A percentile compares a stretch with the other conserved stretches of the same genome.
Conservation (phyloP, 208 protist genomes). For the Acanthamoeba royreba region DNA sequence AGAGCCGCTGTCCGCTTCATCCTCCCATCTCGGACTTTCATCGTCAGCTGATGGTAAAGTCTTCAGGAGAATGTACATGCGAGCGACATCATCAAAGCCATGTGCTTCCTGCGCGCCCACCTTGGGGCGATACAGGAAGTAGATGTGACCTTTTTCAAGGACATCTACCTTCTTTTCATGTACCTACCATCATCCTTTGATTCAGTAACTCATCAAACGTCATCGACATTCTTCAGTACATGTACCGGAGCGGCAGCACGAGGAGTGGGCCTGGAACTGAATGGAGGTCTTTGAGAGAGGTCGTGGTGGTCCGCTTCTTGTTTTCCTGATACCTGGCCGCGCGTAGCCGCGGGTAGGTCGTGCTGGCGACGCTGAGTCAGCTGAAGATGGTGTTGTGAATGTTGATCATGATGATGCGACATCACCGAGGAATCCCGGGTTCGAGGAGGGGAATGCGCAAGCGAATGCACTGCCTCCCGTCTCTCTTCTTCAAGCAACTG, state of each 20-base stretch:
- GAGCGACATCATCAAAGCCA: not conserved
- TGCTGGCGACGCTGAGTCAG: not conserved
- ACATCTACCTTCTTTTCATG: not conserved
- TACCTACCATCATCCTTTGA: not conserved
- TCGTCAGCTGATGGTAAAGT: too few species aligned
- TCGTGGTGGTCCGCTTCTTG: not conserved
- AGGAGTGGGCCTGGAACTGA: not conserved
- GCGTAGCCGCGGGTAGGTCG: not conserved
- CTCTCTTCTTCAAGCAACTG: not conserved
- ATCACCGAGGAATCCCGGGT: not conserved
- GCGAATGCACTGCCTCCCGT: not conserved
- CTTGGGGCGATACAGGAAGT: slow-evolving; percentile 7
- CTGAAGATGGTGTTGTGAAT: not conserved
- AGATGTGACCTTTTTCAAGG: not conserved
- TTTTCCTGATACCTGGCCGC: not conserved
- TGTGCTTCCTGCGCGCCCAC: not conserved
- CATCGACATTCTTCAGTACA: not conserved
- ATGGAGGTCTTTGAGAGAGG: not conserved
- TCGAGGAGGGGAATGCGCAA: not conserved
- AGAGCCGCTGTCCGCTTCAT: not conserved
- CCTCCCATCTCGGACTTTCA: not conserved
- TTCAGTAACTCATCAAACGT: too few species aligned
- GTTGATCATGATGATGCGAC: not conserved
- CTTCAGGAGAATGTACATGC: slow-evolving; percentile 20
- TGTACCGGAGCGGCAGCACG: not conserved